These are phyloP conservation scores for Xerocomellus amylosporus DNA, from an alignment of 768 basidiomycete genomes.

Conservation along the genomic window DNA sequence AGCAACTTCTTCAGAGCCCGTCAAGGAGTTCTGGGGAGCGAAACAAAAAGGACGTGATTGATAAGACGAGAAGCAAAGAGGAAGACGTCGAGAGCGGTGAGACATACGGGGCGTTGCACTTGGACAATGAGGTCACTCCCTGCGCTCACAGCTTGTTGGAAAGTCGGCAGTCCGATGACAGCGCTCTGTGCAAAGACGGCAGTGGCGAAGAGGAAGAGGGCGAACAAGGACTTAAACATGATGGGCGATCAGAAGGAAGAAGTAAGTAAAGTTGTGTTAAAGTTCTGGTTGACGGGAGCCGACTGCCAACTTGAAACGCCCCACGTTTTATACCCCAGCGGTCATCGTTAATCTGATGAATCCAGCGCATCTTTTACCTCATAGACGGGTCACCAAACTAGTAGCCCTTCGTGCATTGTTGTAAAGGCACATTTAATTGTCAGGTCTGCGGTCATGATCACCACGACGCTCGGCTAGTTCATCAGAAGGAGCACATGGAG, in stretches of 20 bases:
- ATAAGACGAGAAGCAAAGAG: neutral
- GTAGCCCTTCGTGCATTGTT: neutral
- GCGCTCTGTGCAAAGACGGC: conserved; percentile 42
- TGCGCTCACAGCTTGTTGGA: conserved; percentile 28
- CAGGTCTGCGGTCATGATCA: neutral
- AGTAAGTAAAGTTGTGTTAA: neutral
- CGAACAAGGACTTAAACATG: conserved; percentile 19
- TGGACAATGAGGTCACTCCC: conserved; percentile 44
- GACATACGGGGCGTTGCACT: conserved; percentile 47
- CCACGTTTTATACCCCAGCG: conserved; percentile 10
- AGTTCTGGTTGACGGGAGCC: neutral
- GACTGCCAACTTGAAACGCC: neutral
- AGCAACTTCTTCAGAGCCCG: conserved; percentile 43
- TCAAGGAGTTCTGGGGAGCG: conserved; percentile 32
- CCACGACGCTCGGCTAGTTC: neutral
- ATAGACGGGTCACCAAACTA: too few relatives aligned
- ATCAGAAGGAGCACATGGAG: neutral
- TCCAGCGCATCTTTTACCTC: too few relatives aligned
- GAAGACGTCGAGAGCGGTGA: neutral
- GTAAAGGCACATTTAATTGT: neutral
- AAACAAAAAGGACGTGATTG: neutral
- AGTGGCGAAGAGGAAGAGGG: conserved; percentile 30
- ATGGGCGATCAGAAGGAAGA: neutral
- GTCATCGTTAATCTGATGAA: too few relatives aligned
- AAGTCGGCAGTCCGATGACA: conserved; percentile 39